Evolutionary conservation across 1,284 basidiomycete genomes (phyloP), one percentile per base, ranked within the genome.

Genomic region (Irpex sp.): DNA sequence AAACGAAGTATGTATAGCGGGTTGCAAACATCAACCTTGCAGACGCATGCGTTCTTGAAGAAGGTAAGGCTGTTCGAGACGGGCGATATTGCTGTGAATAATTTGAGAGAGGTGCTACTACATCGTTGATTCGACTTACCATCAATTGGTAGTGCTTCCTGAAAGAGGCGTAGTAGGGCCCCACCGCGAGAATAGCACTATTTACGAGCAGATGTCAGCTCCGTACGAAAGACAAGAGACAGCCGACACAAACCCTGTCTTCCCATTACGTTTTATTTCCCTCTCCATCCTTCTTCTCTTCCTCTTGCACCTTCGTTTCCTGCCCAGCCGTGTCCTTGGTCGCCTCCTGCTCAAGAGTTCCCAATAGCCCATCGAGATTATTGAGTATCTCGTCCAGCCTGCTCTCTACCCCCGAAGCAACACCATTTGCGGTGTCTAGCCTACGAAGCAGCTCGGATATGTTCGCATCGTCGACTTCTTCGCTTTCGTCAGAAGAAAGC

Each of bases 391-490:
- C 75, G 68, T 89, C 85, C 51, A 90, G 71, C 64, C 79, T 81
- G 57, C 69, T 69, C 67, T 89, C 88, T 53, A 90, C 77, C 3
- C 78, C 82, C 23, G 75, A 70, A 5, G 86, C 85, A 63, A 87
- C 69, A 14, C 76, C 79, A 58, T 85, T 77, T 14, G 85, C 86
- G 12, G 69, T 71, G 39, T 85, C 80, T 28, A 90, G 71, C 48
- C 76, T 75, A 54, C 74, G 71, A 47, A 88, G 72, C 42, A 88
- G 68, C 61, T 72, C 72, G 36, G 58, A 65, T 48, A 73, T 65
- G 45, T 71, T 66, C 39, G 77, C 75, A 19, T 69, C 65, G 23
- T 70, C 69, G 57, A 74, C 69, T 4, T 56, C 56, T 19, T 57
- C 63, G 47, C 21, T 35, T 35, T 39, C 45, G 7, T 54, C 48